These are phyloP conservation scores for Globisporangium splendens DNA, from an alignment of 352 stramenopile genomes.

Conservation along the genomic window DNA sequence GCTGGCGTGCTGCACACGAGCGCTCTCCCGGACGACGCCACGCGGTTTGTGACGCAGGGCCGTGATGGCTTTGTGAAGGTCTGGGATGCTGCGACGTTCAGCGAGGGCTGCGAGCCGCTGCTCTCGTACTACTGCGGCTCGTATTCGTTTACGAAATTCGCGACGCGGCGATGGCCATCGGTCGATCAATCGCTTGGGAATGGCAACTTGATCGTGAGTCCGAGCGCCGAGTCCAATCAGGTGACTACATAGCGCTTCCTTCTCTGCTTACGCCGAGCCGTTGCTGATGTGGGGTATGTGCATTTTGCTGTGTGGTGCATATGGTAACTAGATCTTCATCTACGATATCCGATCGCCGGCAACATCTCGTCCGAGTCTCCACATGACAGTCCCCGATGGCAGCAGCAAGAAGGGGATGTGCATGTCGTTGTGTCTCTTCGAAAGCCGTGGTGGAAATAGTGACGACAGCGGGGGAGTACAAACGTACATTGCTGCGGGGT, in stretches of 20 bases:
- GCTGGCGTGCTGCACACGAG: conserved; percentile 64
- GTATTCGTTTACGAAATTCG: conserved; percentile 65
- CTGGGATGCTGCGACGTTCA: conserved; percentile 44
- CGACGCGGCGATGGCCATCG: conserved; percentile 36
- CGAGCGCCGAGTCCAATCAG: conserved; percentile 38
- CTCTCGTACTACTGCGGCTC: conserved; percentile 49
- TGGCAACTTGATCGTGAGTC: conserved; percentile 34
- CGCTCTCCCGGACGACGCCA: conserved; percentile 5
- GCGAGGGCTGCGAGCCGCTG: conserved; percentile 19
- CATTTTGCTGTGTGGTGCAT: neutral
- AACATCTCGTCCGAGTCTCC: conserved; percentile 24
- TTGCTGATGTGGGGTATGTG: neutral
- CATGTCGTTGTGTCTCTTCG: conserved; percentile 33
- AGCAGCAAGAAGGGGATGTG: conserved; percentile 36
- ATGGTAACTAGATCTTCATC: conserved; percentile 30
- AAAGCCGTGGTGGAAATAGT: neutral
- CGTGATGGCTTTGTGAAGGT: conserved; percentile 68
- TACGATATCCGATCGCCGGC: conserved; percentile 34
- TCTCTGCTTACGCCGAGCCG: neutral
- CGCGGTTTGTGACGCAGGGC: conserved; percentile 60
- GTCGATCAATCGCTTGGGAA: conserved; percentile 3
- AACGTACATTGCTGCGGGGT: conserved; percentile 56
- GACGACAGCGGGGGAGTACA: conserved; percentile 1
- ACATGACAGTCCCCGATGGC: conserved; percentile 25
- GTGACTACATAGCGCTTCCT: conserved; percentile 6